Conservation (phyloP, 495 filamentous ascomycete species). For the Hypoxylon fragiforme region DNA sequence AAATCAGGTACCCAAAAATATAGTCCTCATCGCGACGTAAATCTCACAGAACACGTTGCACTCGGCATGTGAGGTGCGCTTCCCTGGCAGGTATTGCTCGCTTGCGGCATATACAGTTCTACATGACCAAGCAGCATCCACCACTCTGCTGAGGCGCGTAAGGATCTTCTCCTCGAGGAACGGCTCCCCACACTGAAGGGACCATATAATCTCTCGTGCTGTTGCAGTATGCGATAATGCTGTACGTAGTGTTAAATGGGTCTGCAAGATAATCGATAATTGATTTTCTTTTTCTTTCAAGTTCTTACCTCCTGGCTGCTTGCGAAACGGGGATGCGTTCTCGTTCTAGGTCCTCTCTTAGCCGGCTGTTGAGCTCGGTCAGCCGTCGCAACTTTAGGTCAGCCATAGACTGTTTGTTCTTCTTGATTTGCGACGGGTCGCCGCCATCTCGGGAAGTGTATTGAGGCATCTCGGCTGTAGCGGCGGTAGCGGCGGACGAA, state of each 20-base stretch:
- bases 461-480: conserved; percentile 51
- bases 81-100: conserved; percentile 10
- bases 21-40: conserved; percentile 28
- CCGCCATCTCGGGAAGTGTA: conserved; percentile 60
- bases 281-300: too few species aligned
- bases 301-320: conserved; percentile 82
- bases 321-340: conserved; percentile 94
- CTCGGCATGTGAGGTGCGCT: conserved; percentile 2
- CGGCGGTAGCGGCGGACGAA: conserved; percentile 19
- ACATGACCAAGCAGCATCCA: conserved; percentile 95
- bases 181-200: conserved; percentile 90
- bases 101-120: conserved; percentile 36
- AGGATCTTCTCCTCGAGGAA: conserved; percentile 92
- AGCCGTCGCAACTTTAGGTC: conserved; percentile 94
- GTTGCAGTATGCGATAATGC: conserved; percentile 94
- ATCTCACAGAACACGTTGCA: conserved; percentile 20
- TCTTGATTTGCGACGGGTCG: conserved; percentile 74
- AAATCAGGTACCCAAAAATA: conserved; percentile 28
- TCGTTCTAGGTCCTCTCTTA: conserved; percentile 93
- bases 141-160: conserved; percentile 90
- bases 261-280: too few species aligned
- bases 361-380: conserved; percentile 91
- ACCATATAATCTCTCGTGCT: conserved; percentile 99
- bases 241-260: conserved; percentile 43
- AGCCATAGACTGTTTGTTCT: conserved; percentile 99